Evolutionary conservation across 768 basidiomycete species (phyloP), one percentile per base, ranked within the genome.

Genomic region (Leucosporidium scottii): DNA sequence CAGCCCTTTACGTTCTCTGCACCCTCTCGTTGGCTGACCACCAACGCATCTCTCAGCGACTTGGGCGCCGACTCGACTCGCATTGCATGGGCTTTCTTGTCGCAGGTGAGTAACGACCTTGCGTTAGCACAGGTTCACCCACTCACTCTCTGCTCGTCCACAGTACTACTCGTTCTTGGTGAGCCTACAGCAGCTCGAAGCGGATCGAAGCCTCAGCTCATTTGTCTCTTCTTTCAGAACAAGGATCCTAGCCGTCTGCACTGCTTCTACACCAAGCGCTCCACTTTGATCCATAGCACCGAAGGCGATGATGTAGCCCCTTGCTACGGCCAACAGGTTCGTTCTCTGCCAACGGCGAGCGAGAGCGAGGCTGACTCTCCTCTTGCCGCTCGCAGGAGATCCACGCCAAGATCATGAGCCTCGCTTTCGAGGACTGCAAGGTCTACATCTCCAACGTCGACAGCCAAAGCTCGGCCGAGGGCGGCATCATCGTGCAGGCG

Each of bases 391-490:
- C 15, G 27, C 78, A 96, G 92, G 92, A 97, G 84, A 98, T 99
- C 73, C 91, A 98, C 81, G 85, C 89, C 79, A 91, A 91, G 81
- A 97, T 98, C 79, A 87, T 89, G 61, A 87, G 90, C 64, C 88
- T 98, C 78, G 90, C 87, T 54, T 97, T 93, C 81, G 82, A 93
- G 77, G 88, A 97, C 79, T 94, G 93, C 85, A 98, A 96, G 80
- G 94, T 98, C 75, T 99, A 89, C 84, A 94, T 99, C 75, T 91
- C 96, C 81, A 94, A 92, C 10, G 96, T 99, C 69, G 94, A 98
- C 79, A 91, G 93, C 20, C 94, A 98, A 79, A 89, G 91, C 61
- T 94, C 92, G 57, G 89, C 90, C 66, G 88, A 89, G 73, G 89
- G 89, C 69, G 96, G 96, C 55, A 97, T 99, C 80, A 90, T 97